Percentiles rank a stretch among this genome's conserved stretches.
phyloP scores from a whole-genome alignment of 768 basidiomycete genomes.

The Hericium erinaceus region DNA sequence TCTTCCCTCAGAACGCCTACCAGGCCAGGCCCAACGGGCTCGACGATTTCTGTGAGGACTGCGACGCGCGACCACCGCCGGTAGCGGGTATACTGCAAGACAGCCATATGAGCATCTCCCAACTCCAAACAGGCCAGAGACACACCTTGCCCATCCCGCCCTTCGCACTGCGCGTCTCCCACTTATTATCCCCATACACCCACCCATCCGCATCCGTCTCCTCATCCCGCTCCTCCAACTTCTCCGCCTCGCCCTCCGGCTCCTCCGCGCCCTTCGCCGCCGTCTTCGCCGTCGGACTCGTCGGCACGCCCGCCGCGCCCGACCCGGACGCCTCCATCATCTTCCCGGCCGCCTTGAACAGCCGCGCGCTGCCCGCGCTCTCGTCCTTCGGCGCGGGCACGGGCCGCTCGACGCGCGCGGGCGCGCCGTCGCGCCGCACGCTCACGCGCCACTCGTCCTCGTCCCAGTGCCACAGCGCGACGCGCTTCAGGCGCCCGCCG shows the following conservation, averaged over 20 bases:
- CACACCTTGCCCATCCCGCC: constrained; percentile 81
- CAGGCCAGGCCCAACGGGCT: constrained; percentile 33
- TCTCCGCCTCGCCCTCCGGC: constrained; percentile 6
- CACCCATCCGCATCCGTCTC: constrained; percentile 82
- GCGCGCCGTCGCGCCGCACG: constrained; percentile 44
- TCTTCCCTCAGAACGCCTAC: constrained; percentile 17
- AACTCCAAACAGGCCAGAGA: background rate
- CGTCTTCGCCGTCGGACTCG: constrained; percentile 4
- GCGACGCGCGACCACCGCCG: constrained; percentile 85
- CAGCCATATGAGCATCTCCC: background rate
- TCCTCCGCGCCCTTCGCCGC: constrained; percentile 5
- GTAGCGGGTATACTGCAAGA: constrained; percentile 69
- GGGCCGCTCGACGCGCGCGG: constrained; percentile 33
- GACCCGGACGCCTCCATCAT: constrained; percentile 26
- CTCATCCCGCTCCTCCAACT: constrained; percentile 37
- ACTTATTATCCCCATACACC: constrained; percentile 94
- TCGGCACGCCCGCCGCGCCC: constrained; percentile 15
- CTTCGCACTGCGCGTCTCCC: constrained; percentile 68
- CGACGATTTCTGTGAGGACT: constrained; percentile 61
- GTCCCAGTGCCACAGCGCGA: constrained; percentile 82
- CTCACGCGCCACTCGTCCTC: constrained; percentile 87
- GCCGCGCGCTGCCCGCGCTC: constrained; percentile 18
- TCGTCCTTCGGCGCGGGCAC: constrained; percentile 47
- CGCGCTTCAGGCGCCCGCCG: constrained; percentile 50
- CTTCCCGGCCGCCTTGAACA: constrained; percentile 33